phyloP scores from a whole-genome alignment of 305 asterid species.

The Fraxinus paxiana region DNA sequence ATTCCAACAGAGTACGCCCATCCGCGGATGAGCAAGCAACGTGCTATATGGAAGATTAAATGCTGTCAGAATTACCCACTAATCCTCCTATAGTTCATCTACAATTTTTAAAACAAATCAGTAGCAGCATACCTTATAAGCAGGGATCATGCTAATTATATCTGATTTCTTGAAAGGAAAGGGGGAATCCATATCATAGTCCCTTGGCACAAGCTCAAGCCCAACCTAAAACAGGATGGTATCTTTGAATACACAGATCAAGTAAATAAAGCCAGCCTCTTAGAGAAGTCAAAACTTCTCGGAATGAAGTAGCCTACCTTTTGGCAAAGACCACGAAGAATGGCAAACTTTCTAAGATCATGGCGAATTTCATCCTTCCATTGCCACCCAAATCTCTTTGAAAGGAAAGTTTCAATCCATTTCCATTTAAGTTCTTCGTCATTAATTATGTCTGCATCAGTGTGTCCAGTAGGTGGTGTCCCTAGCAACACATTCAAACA shows the following conservation, averaged over 20 bases:
- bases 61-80: constrained; percentile 29
- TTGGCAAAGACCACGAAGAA: constrained; percentile 90
- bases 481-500: constrained; percentile 78
- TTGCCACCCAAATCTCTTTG: constrained; percentile 63
- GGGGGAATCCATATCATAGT: constrained; percentile 77
- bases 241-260: constrained; percentile 8
- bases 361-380: constrained; percentile 55
- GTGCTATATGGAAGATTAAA: constrained; percentile 49
- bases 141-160: constrained; percentile 76
- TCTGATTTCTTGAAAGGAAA: constrained; percentile 72
- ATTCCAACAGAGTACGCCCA: constrained; percentile 85
- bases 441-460: constrained; percentile 35
- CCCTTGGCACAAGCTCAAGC: constrained; percentile 80
- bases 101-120: constrained; percentile 20
- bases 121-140: constrained; percentile 54
- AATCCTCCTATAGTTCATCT: constrained; percentile 14
- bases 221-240: constrained; percentile 54
- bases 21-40: constrained; percentile 95
- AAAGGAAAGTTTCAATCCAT: constrained; percentile 66
- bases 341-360: constrained; percentile 66
- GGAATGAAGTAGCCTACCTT: constrained; percentile 42
- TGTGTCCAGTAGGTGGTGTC: constrained; percentile 42
- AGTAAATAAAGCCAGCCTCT: constrained; percentile 13
- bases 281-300: background rate
- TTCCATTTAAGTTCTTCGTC: constrained; percentile 69